Base-by-base conservation (phyloP, 2,329 filamentous ascomycete genomes). In the Cladosporium sp. region DNA sequence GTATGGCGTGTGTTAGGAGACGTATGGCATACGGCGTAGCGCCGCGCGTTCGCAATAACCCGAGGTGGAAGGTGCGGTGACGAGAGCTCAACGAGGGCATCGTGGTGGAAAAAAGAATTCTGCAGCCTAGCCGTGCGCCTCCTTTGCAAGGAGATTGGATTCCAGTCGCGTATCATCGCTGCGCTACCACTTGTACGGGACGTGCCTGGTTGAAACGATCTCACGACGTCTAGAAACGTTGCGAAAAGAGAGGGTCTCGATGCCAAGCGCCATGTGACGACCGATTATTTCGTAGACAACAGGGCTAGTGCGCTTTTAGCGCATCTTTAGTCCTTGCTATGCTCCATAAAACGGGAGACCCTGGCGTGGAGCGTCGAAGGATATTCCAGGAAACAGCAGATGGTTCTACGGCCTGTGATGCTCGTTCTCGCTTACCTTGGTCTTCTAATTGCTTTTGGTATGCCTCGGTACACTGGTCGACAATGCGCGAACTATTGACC, bases 251-350 rank as follows among this genome's bases (percentile, higher is more conserved):
- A 17, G 43, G 43, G 43, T 47, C 43, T 47, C 37, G 37, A 48
- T 19, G 45, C 45, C 45, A 48, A 48, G 45, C 12, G 8, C 39
- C 7, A 34, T 18, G 37, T 41, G 36, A 47, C 36, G 44, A 29
- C 43, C 3, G 43, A n/a, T n/a, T n/a, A n/a, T n/a, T n/a, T n/a
- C n/a, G n/a, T n/a, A n/a, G n/a, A n/a, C n/a, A n/a, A n/a, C n/a
- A n/a, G n/a, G n/a, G n/a, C n/a, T n/a, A n/a, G n/a, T n/a, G n/a
- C n/a, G n/a, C n/a, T n/a, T n/a, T n/a, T n/a, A n/a, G n/a, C n/a
- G n/a, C n/a, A n/a, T n/a, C n/a, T n/a, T n/a, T n/a, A n/a, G n/a
- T n/a, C n/a, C n/a, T n/a, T n/a, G n/a, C 9, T 27, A 27, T 27
- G 9, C 5, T 27, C 22, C 9, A 4, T n/a, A 36, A 11, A 36